These are phyloP conservation scores for Rhizopus arrhizus DNA, from an alignment of 371 early-diverging fungal genomes.

Conservation along the genomic window DNA sequence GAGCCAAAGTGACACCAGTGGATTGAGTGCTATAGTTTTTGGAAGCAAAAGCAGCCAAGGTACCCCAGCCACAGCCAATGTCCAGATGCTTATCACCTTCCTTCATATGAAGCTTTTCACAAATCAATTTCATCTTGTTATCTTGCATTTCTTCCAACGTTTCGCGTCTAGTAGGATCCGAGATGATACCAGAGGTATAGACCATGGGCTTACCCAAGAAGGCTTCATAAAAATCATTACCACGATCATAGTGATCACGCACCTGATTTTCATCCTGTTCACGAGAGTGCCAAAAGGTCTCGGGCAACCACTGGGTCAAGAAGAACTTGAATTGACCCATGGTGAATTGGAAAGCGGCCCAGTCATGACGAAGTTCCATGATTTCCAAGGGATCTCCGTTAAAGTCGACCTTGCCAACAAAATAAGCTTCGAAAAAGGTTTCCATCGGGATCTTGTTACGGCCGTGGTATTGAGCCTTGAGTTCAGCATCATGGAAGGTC, in stretches of 20 bases:
- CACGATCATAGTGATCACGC: slow-evolving; percentile 96
- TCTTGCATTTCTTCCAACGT: slow-evolving; percentile 93
- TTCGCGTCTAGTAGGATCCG: slow-evolving; percentile 73
- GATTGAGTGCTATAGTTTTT: slow-evolving; percentile 87
- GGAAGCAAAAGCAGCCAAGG: slow-evolving; percentile 86
- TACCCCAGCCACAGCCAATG: slow-evolving; percentile 99
- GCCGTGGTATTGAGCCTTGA: slow-evolving; percentile 72
- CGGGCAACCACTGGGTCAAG: slow-evolving; percentile 93
- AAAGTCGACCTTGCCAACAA: slow-evolving; percentile 92
- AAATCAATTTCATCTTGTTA: slow-evolving; percentile 91
- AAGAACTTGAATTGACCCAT: slow-evolving; percentile 89
- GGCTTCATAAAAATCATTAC: slow-evolving; percentile 94
- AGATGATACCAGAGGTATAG: slow-evolving; percentile 93
- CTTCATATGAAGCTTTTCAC: slow-evolving; percentile 85
- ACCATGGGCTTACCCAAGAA: slow-evolving; percentile 94
- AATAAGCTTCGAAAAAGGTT: slow-evolving; percentile 93
- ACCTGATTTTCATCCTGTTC: slow-evolving; percentile 97
- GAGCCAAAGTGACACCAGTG: slow-evolving; percentile 91
- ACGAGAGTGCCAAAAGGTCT: slow-evolving; percentile 91
- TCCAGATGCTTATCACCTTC: slow-evolving; percentile 91
- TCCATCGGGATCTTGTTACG: slow-evolving; percentile 94
- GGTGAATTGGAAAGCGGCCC: slow-evolving; percentile 88
- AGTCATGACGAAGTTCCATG: slow-evolving; percentile 92
- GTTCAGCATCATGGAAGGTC: slow-evolving; percentile 79
- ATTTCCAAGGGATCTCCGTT: slow-evolving; percentile 85